These are phyloP conservation scores for Rhazya stricta DNA, from an alignment of 257 asterid genomes.

Conservation along the genomic window DNA sequence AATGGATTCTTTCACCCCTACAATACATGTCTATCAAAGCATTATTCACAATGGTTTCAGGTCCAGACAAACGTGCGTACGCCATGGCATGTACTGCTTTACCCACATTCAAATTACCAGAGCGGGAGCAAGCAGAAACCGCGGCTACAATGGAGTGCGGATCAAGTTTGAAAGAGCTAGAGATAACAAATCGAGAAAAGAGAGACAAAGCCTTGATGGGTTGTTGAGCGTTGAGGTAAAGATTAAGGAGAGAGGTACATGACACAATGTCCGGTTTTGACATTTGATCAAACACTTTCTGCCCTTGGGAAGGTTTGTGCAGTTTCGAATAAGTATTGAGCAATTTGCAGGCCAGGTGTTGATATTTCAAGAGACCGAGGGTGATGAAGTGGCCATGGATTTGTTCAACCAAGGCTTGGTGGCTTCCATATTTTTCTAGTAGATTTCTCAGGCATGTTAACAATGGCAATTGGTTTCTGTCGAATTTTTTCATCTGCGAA, in stretches of 20 bases:
- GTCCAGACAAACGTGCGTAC: constrained; percentile 35
- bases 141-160: constrained; percentile 60
- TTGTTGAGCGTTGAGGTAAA: constrained; percentile 44
- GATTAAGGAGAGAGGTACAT: constrained; percentile 60
- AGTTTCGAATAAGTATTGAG: constrained; percentile 42
- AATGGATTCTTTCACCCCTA: constrained; percentile 30
- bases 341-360: constrained; percentile 41
- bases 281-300: constrained; percentile 47
- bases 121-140: constrained; percentile 61
- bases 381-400: constrained; percentile 43
- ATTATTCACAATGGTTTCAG: constrained; percentile 48
- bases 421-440: constrained; percentile 32
- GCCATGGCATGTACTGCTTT: constrained; percentile 55
- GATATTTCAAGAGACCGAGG: constrained; percentile 34
- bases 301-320: constrained; percentile 36
- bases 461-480: background rate
- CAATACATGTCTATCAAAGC: constrained; percentile 73
- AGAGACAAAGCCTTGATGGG: constrained; percentile 43
- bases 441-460: constrained; percentile 24
- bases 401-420: constrained; percentile 38
- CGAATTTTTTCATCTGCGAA: background rate
- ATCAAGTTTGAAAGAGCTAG: constrained; percentile 43
- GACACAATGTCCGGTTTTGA: constrained; percentile 50
- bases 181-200: constrained; percentile 33
- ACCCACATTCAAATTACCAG: constrained; percentile 41